phyloP scores from a whole-genome alignment of 1,284 basidiomycete genomes.

The Austroboletus niveus region DNA sequence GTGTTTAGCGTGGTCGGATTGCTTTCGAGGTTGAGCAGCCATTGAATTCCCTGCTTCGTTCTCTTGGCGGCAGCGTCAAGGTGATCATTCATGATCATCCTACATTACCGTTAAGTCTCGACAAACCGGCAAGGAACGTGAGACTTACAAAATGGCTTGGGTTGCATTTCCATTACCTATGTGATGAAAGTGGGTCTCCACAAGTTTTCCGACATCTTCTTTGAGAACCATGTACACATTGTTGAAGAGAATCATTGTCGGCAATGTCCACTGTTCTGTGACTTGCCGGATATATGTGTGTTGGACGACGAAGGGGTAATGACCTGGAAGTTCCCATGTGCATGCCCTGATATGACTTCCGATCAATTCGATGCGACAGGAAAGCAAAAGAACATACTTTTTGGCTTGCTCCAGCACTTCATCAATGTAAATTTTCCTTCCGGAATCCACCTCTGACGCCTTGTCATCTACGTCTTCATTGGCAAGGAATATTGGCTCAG shows the following conservation, averaged over 20 bases:
- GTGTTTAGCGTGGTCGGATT: slow-evolving; percentile 57
- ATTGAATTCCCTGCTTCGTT: slow-evolving; percentile 44
- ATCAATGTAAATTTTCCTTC: slow-evolving; percentile 49
- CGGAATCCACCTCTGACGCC: slow-evolving; percentile 12
- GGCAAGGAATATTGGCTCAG: slow-evolving; percentile 38
- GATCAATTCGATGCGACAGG: too few species aligned
- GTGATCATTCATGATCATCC: slow-evolving; percentile 47
- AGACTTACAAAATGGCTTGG: neutral
- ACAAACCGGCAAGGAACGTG: neutral
- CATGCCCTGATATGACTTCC: slow-evolving; percentile 46
- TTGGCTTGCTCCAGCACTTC: slow-evolving; percentile 51
- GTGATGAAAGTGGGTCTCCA: slow-evolving; percentile 47
- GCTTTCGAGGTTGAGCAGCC: slow-evolving; percentile 53
- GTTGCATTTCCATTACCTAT: slow-evolving; percentile 51
- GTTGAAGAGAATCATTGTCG: slow-evolving; percentile 50
- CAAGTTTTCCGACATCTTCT: slow-evolving; percentile 40
- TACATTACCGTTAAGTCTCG: slow-evolving; percentile 19
- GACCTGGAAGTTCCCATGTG: slow-evolving; percentile 66
- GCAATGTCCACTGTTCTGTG: slow-evolving; percentile 48
- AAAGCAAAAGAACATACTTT: slow-evolving; percentile 38
- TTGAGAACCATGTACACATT: slow-evolving; percentile 40
- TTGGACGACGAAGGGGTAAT: slow-evolving; percentile 63
- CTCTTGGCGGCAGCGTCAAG: slow-evolving; percentile 41
- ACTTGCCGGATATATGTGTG: slow-evolving; percentile 46
- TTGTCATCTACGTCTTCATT: slow-evolving; percentile 34